phyloP scores from a whole-genome alignment of 345 rosid genomes.

The Arabidopsis suecica region DNA sequence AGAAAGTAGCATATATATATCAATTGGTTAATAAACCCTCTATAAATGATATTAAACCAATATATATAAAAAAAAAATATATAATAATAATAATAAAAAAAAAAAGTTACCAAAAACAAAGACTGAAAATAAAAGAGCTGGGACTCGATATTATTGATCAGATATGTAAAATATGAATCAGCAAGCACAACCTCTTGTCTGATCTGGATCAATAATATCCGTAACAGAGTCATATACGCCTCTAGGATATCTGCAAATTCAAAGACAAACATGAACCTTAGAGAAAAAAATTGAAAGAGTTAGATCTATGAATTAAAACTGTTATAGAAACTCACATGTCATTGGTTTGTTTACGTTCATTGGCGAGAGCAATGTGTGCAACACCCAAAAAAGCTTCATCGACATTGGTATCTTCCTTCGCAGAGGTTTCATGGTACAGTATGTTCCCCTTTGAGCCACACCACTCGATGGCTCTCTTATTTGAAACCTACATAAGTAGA shows the following conservation, averaged over 20 bases:
- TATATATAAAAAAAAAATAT: too few species aligned
- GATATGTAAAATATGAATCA: slow-evolving; percentile 37
- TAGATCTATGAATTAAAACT: not conserved
- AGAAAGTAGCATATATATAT: slow-evolving; percentile 8
- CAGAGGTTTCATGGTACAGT: slow-evolving; percentile 84
- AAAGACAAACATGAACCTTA: not conserved
- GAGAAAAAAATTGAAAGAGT: not conserved
- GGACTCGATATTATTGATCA: slow-evolving; percentile 27
- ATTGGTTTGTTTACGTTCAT: slow-evolving; percentile 57
- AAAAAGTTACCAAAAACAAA: not conserved
- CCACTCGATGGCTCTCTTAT: slow-evolving; percentile 78
- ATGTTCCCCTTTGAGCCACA: slow-evolving; percentile 67
- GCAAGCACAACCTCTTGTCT: slow-evolving; percentile 73
- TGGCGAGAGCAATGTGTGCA: slow-evolving; percentile 63
- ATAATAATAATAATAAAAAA: too few species aligned
- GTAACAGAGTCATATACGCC: slow-evolving; percentile 63
- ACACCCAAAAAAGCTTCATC: slow-evolving; percentile 76
- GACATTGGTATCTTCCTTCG: slow-evolving; percentile 71
- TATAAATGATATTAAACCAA: slow-evolving; percentile 14
- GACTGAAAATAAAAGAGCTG: slow-evolving; percentile 10
- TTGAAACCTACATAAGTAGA: slow-evolving; percentile 58
- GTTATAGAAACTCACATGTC: slow-evolving; percentile 50
- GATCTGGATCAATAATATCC: slow-evolving; percentile 56
- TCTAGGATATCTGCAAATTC: slow-evolving; percentile 59
- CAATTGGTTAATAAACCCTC: slow-evolving; percentile 16